These are phyloP conservation scores for Fragilaria radians DNA, from an alignment of 108 stramenopile genomes.

Conservation along the genomic window DNA sequence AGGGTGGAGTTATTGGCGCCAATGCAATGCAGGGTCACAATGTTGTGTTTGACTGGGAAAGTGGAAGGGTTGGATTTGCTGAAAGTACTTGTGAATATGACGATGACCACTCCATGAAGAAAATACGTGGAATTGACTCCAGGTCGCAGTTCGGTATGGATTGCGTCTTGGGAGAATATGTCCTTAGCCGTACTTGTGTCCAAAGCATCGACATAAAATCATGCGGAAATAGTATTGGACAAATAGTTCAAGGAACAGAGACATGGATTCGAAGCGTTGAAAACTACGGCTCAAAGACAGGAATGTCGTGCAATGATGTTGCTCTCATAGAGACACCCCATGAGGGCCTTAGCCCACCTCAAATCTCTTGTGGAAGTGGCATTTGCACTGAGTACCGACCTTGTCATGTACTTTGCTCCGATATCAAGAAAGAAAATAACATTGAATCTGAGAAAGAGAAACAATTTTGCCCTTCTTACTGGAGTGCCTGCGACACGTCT, in stretches of 20 bases:
- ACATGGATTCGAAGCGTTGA: conserved; percentile 55
- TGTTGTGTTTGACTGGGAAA: conserved; percentile 78
- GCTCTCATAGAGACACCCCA: conserved; percentile 13
- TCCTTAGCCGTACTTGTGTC: conserved; percentile 10
- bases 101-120: background rate
- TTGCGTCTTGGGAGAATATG: conserved; percentile 6
- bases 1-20: conserved; percentile 55
- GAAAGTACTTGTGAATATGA: conserved; percentile 80
- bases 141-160: conserved; percentile 11
- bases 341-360: conserved; percentile 11
- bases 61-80: conserved; percentile 81
- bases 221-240: conserved; percentile 8
- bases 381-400: conserved; percentile 54
- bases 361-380: conserved; percentile 45
- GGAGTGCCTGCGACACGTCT: conserved; percentile 68
- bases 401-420: conserved; percentile 52
- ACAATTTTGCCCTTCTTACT: conserved; percentile 23
- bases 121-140: conserved; percentile 5
- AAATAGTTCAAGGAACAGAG: conserved; percentile 51
- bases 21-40: conserved; percentile 91
- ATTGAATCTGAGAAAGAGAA: conserved; percentile 10
- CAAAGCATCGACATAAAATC: conserved; percentile 10
- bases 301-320: conserved; percentile 36
- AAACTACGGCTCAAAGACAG: conserved; percentile 33
- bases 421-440: conserved; percentile 8